phyloP scores from a whole-genome alignment of 2,329 filamentous ascomycete species.

The Verticillium tricorpus region DNA sequence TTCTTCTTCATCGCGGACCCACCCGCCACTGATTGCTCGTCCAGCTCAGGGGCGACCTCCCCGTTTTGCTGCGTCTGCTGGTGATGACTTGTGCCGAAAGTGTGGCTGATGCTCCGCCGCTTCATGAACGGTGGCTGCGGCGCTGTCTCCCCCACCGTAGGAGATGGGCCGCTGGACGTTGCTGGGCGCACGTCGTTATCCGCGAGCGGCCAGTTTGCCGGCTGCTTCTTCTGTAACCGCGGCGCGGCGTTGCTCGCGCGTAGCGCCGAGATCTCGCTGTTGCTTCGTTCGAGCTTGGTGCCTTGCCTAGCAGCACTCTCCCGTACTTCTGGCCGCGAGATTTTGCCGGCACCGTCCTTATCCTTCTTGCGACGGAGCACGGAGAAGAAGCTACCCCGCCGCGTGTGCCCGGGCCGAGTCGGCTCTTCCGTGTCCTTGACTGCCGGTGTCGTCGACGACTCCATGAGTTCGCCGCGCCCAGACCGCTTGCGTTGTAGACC shows the following conservation, averaged over 20 bases:
- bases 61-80: conserved; percentile 10
- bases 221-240: conserved; percentile 14
- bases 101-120: conserved; percentile 32
- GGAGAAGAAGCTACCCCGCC: conserved; percentile 49
- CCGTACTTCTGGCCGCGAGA: conserved; percentile 45
- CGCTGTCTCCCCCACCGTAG: not conserved
- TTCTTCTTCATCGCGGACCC: conserved; percentile 31
- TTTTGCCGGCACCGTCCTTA: conserved; percentile 41
- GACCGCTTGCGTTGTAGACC: conserved; percentile 36
- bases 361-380: conserved; percentile 64
- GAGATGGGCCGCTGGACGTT: conserved; percentile 25
- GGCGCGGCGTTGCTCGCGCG: conserved; percentile 26
- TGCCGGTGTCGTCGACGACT: conserved; percentile 16
- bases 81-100: conserved; percentile 15
- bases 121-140: conserved; percentile 24
- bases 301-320: conserved; percentile 60
- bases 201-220: conserved; percentile 43
- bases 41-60: conserved; percentile 7
- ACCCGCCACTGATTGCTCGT: conserved; percentile 10
- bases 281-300: conserved; percentile 55
- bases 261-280: conserved; percentile 46
- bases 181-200: conserved; percentile 28
- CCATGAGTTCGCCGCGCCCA: conserved; percentile 29
- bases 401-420: conserved; percentile 24
- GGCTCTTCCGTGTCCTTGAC: conserved; percentile 13